Evolutionary conservation across 257 asterid species (phyloP).

Genomic region (Plantago elongata): DNA sequence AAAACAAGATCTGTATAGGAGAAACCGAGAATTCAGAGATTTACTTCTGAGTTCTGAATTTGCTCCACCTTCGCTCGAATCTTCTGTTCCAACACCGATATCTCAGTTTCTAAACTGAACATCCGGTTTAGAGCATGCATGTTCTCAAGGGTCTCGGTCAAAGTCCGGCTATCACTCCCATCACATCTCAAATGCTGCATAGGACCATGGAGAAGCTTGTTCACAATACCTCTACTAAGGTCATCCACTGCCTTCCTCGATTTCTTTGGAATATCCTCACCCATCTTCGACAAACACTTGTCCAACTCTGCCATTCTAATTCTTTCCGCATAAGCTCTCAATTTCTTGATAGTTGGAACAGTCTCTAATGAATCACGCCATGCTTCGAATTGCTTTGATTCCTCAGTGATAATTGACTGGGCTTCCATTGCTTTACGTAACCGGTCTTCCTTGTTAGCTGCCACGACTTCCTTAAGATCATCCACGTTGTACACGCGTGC

Average conservation of each 20-base stretch:
- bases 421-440: slow-evolving; percentile 92
- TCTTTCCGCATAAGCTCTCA: slow-evolving; percentile 87
- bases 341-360: slow-evolving; percentile 89
- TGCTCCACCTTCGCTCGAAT: slow-evolving; percentile 87
- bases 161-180: slow-evolving; percentile 84
- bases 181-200: slow-evolving; percentile 98
- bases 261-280: slow-evolving; percentile 80
- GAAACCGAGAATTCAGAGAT: background rate
- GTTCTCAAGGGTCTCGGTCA: slow-evolving; percentile 93
- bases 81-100: slow-evolving; percentile 83
- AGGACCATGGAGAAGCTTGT: slow-evolving; percentile 94
- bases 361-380: slow-evolving; percentile 93
- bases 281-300: slow-evolving; percentile 89
- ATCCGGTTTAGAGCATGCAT: slow-evolving; percentile 91
- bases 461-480: slow-evolving; percentile 92
- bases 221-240: slow-evolving; percentile 81
- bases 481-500: slow-evolving; percentile 87
- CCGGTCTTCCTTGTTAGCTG: slow-evolving; percentile 88
- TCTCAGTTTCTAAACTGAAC: slow-evolving; percentile 82
- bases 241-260: slow-evolving; percentile 78
- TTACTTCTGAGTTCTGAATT: slow-evolving; percentile 63
- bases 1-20: slow-evolving; percentile 1
- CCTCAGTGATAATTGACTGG: slow-evolving; percentile 71
- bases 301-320: slow-evolving; percentile 80
- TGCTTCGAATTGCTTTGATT: slow-evolving; percentile 80